Conservation (phyloP, 768 basidiomycete genomes). For the Pisolithus marmoratus region DNA sequence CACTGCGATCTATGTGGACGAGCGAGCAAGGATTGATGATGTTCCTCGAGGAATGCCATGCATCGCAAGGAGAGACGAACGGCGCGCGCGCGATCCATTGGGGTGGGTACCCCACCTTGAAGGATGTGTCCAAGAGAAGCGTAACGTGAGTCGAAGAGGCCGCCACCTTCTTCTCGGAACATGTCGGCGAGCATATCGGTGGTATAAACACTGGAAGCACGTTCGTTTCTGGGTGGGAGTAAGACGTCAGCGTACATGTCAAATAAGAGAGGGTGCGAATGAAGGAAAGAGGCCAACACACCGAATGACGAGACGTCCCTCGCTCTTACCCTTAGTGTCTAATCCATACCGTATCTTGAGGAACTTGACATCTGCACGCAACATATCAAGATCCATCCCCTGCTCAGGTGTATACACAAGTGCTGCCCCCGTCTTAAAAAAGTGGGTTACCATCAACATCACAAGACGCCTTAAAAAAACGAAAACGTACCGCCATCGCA, state of each 20-base stretch:
- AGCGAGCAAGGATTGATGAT: slow-evolving; percentile 52
- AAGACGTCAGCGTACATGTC: not conserved
- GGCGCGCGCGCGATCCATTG: slow-evolving; percentile 87
- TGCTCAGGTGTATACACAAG: slow-evolving; percentile 92
- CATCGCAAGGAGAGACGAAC: slow-evolving; percentile 86
- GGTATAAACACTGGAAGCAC: slow-evolving; percentile 81
- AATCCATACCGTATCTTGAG: slow-evolving; percentile 79
- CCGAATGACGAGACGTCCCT: slow-evolving; percentile 92
- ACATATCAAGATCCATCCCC: slow-evolving; percentile 77
- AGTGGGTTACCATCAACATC: not conserved
- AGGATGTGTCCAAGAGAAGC: slow-evolving; percentile 97
- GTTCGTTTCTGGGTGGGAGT: slow-evolving; percentile 61
- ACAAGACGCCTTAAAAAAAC: not conserved
- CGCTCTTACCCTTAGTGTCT: slow-evolving; percentile 83
- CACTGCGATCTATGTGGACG: slow-evolving; percentile 49
- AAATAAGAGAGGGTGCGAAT: not conserved
- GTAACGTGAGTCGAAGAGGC: slow-evolving; percentile 87
- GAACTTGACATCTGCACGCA: slow-evolving; percentile 83
- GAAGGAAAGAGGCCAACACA: slow-evolving; percentile 31
- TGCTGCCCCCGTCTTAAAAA: slow-evolving; percentile 74
- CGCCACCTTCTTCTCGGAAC: slow-evolving; percentile 89
- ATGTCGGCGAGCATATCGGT: slow-evolving; percentile 91
- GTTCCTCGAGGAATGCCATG: slow-evolving; percentile 89
- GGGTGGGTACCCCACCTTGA: slow-evolving; percentile 94
- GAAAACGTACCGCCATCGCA: slow-evolving; percentile 76